Evolutionary conservation across 805 yeast genomes (phyloP), one percentile per base, ranked within the genome.

Genomic region (Starmera pachycereana): DNA sequence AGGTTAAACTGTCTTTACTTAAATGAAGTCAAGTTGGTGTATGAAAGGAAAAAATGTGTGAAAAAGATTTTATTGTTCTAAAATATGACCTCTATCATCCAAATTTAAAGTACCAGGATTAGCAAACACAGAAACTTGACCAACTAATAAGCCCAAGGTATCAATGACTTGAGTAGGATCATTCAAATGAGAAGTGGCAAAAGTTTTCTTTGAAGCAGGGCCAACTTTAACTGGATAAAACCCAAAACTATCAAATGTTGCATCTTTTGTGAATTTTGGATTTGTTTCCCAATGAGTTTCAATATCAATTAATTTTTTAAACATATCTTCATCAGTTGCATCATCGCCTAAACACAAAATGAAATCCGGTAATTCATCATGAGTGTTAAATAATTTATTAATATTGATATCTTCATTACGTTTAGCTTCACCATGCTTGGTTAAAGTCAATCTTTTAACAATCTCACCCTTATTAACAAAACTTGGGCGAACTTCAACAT

Each of bases 241-340:
- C 12, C 90, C 84, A 57, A 73, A 73, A 36, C 69, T 56, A 28
- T 72, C 75, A 50, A 65, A 67, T n/a, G 57, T 50, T 49, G 77
- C 73, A 40, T 58, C 60, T 32, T 65, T 57, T 7, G 64, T 61
- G 3, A 64, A 57, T 9, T 56, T 57, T 13, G 60, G 58, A 14
- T 67, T 54, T 12, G 54, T 46, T 44, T 61, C 63, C 81, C 82
- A 76, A n/a, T 53, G 50, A 3, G 56, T 52, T 51, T 81, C 87
- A 48, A 85, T 75, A 3, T 65, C 67, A 42, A 78, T 74, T 51
- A 92, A 66, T 25, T 90, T 81, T 43, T 68, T 71, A 60, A 92
- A 92, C 99, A 92, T 92, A 55, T 92, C 98, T 60, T 92, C 99
- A 60, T 92, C 99, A 0, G 99, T 92, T 33, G 81, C 71, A 59